A percentile compares a stretch with the other conserved stretches of the same genome.
phyloP scores from a whole-genome alignment of 1,284 basidiomycete genomes.

The Cutaneotrichosporon mucoides region DNA sequence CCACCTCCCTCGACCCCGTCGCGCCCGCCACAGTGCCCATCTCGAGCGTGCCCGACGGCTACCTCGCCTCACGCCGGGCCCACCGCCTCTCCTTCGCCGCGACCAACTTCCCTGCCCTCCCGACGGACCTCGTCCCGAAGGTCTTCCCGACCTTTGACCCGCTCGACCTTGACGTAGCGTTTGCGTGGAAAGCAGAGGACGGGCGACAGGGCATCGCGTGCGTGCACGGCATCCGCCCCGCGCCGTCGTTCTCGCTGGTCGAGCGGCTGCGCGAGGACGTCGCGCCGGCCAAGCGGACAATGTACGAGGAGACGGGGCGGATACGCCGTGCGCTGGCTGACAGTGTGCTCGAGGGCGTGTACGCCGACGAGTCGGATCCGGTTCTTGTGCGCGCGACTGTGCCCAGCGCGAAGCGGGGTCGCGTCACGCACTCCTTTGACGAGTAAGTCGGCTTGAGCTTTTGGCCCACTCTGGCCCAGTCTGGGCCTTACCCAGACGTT shows the following conservation, averaged over 20 bases:
- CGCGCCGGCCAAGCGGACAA: slow-evolving; percentile 63
- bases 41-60: slow-evolving; percentile 8
- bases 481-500: no score
- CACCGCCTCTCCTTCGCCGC: slow-evolving; percentile 43
- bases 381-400: slow-evolving; percentile 45
- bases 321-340: slow-evolving; percentile 64
- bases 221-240: slow-evolving; percentile 60
- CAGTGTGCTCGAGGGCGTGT: slow-evolving; percentile 64
- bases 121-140: slow-evolving; percentile 53
- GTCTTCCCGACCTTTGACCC: slow-evolving; percentile 80
- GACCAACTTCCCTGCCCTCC: slow-evolving; percentile 61
- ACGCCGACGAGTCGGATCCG: slow-evolving; percentile 74
- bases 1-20: slow-evolving; percentile 3
- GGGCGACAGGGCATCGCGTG: slow-evolving; percentile 60
- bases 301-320: slow-evolving; percentile 82
- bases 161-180: slow-evolving; percentile 62
- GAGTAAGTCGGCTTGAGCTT: no score
- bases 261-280: slow-evolving; percentile 60
- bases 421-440: no score
- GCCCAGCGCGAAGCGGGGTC: slow-evolving; percentile 8
- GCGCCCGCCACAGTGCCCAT: slow-evolving; percentile 3
- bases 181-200: slow-evolving; percentile 65
- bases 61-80: slow-evolving; percentile 21
- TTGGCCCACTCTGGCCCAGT: no score
- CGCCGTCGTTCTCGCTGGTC: slow-evolving; percentile 58